Base-by-base conservation (phyloP, 2,329 filamentous ascomycete genomes). In the Penicillium sp. region DNA sequence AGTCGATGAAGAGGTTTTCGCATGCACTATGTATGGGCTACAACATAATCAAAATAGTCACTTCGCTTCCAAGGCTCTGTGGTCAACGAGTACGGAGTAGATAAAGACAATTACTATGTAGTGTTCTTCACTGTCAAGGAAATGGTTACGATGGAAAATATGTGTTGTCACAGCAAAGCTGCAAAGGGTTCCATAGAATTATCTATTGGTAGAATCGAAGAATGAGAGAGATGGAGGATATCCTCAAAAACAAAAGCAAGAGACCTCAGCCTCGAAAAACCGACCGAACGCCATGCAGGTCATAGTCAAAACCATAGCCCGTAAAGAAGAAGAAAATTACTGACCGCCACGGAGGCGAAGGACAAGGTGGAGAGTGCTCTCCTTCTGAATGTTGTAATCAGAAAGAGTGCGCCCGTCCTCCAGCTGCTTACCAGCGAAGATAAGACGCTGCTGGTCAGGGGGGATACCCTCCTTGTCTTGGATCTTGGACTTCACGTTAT, bases 401-500 rank as follows among this genome's bases (percentile, higher is more conserved):
- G 76, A 79, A 22, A 80, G 69, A 44, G 78, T 80, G 22, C 78
- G 75, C 9, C 78, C 78, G 58, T 80, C 78, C 59, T 80, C 78
- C 46, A 80, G 64, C 75, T 88, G 85, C 80, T 88, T 88, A 64
- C 85, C 85, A 65, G 85, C 85, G 61, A 88, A 88, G 68, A 88
- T 88, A 50, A 88, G 77, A 71, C 85, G 83, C 72, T 88, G 86
- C 71, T 88, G 86, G 68, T 88, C 86, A 34, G 86, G 85, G 27
- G 86, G 86, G 50, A 88, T 88, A 41, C 85, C 85, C 73, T 93
- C 89, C 83, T 93, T 93, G 64, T 93, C 89, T 67, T 93, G 89
- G 27, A 88, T 88, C 78, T 88, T 88, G 16, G 73, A 77, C 79
- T 88, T 88, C 7, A 88, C 85, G 62, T 88, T 88, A 71, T 88